Base-by-base conservation (phyloP, 345 rosid genomes). In the Gossypium anomalum region DNA sequence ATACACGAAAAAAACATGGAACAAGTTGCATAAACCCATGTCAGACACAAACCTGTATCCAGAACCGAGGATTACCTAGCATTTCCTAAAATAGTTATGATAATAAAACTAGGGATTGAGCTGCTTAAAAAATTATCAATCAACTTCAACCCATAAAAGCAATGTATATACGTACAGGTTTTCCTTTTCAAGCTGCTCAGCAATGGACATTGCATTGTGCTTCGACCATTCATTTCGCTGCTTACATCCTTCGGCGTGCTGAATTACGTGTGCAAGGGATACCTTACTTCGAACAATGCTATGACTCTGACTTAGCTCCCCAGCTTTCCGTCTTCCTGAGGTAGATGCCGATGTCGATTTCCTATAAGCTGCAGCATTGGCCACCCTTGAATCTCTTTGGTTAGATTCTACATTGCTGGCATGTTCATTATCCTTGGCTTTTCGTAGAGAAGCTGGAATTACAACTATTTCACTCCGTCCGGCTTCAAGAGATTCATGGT, bases 141-240 rank as follows among this genome's bases (percentile, higher is more conserved):
- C 70, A 44, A 48, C 57, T 60, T 27, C 53, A 38, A 38, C 52
- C 45, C 48, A 48, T 29, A 20, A 22, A 17, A 11, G 65, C 25
- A 20, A 34, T 17, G 63, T 27, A 75, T 75, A 59, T 13, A 85
- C 98, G 51, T 82, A 96, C 99, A 96, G 80, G 76, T 96, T 93
- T 77, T 96, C 97, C 80, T 89, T 93, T 83, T 96, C 98, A 68
- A 96, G 97, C 86, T 88, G 93, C 62, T 96, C 93, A 44, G 98
- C 97, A 62, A 90, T 86, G 25, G 94, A 92, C 72, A 96, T 82
- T 44, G 97, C 93, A 86, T 86, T 96, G 22, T 81, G 89, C 80
- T 81, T 93, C 17, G 97, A 88, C 98, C 97, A 92, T 67, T 87
- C 82, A 70, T 74, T 85, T 72, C 78, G 92, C 51, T 90, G 89